phyloP scores from a whole-genome alignment of 768 basidiomycete genomes.

The Dentipellis sp. region DNA sequence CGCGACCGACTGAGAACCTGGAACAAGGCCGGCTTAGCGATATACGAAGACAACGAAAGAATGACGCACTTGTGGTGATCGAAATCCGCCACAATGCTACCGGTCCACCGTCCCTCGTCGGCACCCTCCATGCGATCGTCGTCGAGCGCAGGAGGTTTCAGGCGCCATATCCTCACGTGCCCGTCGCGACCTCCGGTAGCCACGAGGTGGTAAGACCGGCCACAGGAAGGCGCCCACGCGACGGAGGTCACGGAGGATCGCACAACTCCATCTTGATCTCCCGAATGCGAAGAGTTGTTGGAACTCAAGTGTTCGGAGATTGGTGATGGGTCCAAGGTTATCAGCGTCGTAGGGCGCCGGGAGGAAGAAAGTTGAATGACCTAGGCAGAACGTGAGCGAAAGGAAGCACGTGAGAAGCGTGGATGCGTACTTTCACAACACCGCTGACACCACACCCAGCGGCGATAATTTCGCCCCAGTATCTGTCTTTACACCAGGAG shows the following conservation, averaged over 20 bases:
- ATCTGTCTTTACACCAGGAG: conserved; percentile 92
- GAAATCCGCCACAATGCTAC: conserved; percentile 74
- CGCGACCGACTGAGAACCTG: conserved; percentile 69
- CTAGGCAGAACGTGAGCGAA: conserved; percentile 24
- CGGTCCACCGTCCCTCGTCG: conserved; percentile 60
- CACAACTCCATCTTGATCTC: conserved; percentile 26
- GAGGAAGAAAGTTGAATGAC: conserved; percentile 67
- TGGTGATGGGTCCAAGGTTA: conserved; percentile 49
- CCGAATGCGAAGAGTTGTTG: conserved; percentile 14
- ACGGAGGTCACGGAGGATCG: conserved; percentile 71
- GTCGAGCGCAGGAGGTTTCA: conserved; percentile 47
- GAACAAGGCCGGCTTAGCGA: background rate
- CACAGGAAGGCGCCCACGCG: conserved; percentile 91
- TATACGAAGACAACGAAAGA: background rate
- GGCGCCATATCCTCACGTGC: conserved; percentile 81
- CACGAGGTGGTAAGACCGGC: conserved; percentile 88
- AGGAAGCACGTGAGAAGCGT: background rate
- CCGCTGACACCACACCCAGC: conserved; percentile 65
- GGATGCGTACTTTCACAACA: conserved; percentile 56
- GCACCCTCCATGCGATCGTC: conserved; percentile 27
- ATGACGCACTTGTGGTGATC: conserved; percentile 65
- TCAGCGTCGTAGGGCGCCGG: conserved; percentile 54
- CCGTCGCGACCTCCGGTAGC: conserved; percentile 88
- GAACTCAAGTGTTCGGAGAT: conserved; percentile 18
- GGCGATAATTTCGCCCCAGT: conserved; percentile 90